phyloP scores from a whole-genome alignment of 805 yeast genomes.

The Hanseniaspora mollemarum region DNA sequence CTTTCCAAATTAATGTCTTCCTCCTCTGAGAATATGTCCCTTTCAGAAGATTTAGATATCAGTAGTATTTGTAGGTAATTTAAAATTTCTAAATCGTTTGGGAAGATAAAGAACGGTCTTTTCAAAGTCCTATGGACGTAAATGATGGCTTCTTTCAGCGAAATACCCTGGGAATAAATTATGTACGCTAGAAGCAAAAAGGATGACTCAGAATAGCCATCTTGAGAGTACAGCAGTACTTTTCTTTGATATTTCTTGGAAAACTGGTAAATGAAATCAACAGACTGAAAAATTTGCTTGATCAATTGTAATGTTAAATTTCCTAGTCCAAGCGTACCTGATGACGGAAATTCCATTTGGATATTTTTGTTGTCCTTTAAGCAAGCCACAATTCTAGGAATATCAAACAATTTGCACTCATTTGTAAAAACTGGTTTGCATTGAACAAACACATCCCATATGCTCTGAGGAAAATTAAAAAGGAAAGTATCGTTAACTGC shows the following conservation, averaged over 20 bases:
- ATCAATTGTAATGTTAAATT: conserved; percentile 56
- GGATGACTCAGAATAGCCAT: conserved; percentile 87
- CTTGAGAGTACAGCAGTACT: conserved; percentile 62
- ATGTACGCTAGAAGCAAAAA: conserved; percentile 59
- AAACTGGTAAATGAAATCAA: conserved; percentile 45
- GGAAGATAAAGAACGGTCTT: conserved; percentile 76
- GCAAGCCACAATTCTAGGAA: conserved; percentile 28
- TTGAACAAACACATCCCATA: conserved; percentile 20
- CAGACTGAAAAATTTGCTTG: conserved; percentile 43
- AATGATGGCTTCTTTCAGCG: conserved; percentile 54
- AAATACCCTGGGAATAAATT: conserved; percentile 53
- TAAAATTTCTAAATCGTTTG: conserved; percentile 57
- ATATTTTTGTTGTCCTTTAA: conserved; percentile 17
- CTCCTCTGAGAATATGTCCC: conserved; percentile 26
- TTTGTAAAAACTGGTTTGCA: conserved; percentile 38
- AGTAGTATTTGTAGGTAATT: conserved; percentile 54
- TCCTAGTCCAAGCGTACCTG: conserved; percentile 73
- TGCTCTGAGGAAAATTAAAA: conserved; percentile 40
- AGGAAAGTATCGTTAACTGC: conserved; percentile 26
- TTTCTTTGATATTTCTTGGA: conserved; percentile 28
- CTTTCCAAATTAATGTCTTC: neutral
- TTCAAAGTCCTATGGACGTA: conserved; percentile 51
- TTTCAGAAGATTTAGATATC: conserved; percentile 31
- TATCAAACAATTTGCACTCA: conserved; percentile 40
- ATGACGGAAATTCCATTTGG: conserved; percentile 60